Conservation (phyloP, 2,329 filamentous ascomycete species). For the Cryphonectria nitschkei region DNA sequence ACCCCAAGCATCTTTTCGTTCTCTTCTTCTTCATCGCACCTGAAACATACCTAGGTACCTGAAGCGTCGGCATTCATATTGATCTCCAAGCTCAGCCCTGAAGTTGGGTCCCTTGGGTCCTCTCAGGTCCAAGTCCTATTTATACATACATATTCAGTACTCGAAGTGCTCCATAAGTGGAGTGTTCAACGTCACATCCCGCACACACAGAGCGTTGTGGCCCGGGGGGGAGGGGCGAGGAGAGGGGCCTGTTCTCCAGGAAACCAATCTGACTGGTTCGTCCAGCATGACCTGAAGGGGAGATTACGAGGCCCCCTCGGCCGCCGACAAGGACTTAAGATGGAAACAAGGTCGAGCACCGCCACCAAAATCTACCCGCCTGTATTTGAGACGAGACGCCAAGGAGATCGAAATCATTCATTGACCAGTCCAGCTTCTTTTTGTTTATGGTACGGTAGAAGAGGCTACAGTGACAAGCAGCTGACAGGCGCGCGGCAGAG, state of each 20-base stretch:
- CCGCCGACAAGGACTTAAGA: not conserved
- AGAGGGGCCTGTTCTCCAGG: not conserved
- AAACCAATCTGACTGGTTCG: not conserved
- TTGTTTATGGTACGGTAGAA: not conserved
- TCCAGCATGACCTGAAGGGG: not conserved
- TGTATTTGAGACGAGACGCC: not conserved
- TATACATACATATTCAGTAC: not conserved
- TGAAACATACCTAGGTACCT: not conserved
- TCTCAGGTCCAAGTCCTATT: constrained; percentile 3
- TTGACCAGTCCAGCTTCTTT: not conserved
- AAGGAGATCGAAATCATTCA: not conserved
- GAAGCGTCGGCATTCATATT: not conserved
- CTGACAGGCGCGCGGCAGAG: constrained; percentile 13
- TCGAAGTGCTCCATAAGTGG: not conserved
- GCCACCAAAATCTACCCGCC: not conserved
- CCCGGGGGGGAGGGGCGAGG: not conserved
- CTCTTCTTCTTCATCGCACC: not conserved
- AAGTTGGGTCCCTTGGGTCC: not conserved
- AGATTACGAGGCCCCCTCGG: constrained; percentile 7
- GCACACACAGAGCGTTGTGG: not conserved
- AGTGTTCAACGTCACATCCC: constrained; percentile 8
- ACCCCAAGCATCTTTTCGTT: not conserved
- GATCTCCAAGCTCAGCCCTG: constrained; percentile 3
- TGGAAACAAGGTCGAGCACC: not conserved
- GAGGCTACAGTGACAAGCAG: not conserved